Conservation (phyloP, 352 stramenopile genomes). For the Pilasporangium apinafurcum region DNA sequence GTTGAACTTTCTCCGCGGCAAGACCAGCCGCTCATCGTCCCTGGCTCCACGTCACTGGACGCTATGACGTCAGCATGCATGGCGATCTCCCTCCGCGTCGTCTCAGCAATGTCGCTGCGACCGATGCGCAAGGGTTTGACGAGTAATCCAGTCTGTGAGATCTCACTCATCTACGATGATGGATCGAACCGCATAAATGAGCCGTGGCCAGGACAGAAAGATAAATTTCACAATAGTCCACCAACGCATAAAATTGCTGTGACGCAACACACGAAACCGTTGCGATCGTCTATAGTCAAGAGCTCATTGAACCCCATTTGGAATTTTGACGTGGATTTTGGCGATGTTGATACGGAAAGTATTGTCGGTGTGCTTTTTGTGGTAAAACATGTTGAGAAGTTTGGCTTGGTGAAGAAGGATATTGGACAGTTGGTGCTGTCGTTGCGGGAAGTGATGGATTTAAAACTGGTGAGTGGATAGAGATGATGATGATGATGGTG, state of each 20-base stretch:
- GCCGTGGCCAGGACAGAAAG: slow-evolving; percentile 13
- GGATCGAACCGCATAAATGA: slow-evolving; percentile 16
- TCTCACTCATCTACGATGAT: slow-evolving; percentile 60
- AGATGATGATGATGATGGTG: no score
- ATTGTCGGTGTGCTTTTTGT: slow-evolving; percentile 65
- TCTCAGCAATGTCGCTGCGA: slow-evolving; percentile 45
- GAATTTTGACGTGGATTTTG: slow-evolving; percentile 80
- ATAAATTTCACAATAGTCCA: slow-evolving; percentile 1
- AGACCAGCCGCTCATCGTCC: slow-evolving; percentile 53
- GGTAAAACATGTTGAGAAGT: slow-evolving; percentile 64
- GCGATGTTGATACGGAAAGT: slow-evolving; percentile 58
- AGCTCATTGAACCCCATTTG: slow-evolving; percentile 75
- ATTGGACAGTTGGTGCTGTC: slow-evolving; percentile 63
- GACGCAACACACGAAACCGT: slow-evolving; percentile 32
- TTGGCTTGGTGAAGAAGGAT: slow-evolving; percentile 68
- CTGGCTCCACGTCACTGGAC: slow-evolving; percentile 48
- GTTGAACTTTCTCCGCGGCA: slow-evolving; percentile 49
- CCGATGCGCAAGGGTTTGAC: slow-evolving; percentile 65
- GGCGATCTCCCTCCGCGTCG: slow-evolving; percentile 48
- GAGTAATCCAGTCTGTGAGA: slow-evolving; percentile 65
- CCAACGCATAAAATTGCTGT: slow-evolving; percentile 7
- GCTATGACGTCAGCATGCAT: slow-evolving; percentile 52
- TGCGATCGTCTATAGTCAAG: slow-evolving; percentile 55
- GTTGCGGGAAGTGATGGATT: slow-evolving; percentile 60
- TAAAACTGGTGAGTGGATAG: slow-evolving; percentile 61